Conservation (phyloP, 2,329 filamentous ascomycete genomes). For the Pseudogymnoascus sp. region DNA sequence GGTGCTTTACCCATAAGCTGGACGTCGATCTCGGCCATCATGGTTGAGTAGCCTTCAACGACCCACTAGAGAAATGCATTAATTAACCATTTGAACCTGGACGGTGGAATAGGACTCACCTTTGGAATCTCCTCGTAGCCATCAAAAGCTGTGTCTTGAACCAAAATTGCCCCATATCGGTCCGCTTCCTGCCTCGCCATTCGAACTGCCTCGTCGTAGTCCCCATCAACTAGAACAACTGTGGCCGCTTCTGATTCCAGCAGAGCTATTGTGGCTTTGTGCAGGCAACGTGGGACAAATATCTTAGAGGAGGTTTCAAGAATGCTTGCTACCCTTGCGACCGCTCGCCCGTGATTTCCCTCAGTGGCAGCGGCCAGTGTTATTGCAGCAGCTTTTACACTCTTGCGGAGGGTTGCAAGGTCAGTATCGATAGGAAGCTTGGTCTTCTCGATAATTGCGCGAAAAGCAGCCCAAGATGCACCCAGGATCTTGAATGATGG, state of each 20-base stretch:
- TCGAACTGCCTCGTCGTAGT: slow-evolving; percentile 47
- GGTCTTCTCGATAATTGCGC: slow-evolving; percentile 37
- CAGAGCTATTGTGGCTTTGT: slow-evolving; percentile 46
- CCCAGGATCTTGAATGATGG: slow-evolving; percentile 76
- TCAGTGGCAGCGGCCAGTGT: slow-evolving; percentile 60
- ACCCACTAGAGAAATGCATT: slow-evolving; percentile 45
- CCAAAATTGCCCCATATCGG: slow-evolving; percentile 40
- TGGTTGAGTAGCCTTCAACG: slow-evolving; percentile 68
- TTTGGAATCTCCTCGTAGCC: slow-evolving; percentile 59
- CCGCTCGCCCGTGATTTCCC: slow-evolving; percentile 69
- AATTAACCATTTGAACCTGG: background rate
- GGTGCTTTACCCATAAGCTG: slow-evolving; percentile 46
- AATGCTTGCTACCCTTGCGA: slow-evolving; percentile 59
- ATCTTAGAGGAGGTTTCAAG: slow-evolving; percentile 50
- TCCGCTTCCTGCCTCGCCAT: background rate
- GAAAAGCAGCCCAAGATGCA: slow-evolving; percentile 64
- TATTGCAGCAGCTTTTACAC: slow-evolving; percentile 24
- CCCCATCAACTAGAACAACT: slow-evolving; percentile 47
- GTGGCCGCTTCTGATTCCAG: slow-evolving; percentile 49
- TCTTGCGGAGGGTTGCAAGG: slow-evolving; percentile 30
- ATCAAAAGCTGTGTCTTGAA: slow-evolving; percentile 61
- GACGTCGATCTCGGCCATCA: slow-evolving; percentile 59
- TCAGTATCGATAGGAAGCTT: slow-evolving; percentile 26
- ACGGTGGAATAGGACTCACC: slow-evolving; percentile 27
- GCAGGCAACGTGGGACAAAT: slow-evolving; percentile 58